Evolutionary conservation across 345 rosid species (phyloP), one percentile per base, ranked within the genome.

Genomic region (Camelina laxa): DNA sequence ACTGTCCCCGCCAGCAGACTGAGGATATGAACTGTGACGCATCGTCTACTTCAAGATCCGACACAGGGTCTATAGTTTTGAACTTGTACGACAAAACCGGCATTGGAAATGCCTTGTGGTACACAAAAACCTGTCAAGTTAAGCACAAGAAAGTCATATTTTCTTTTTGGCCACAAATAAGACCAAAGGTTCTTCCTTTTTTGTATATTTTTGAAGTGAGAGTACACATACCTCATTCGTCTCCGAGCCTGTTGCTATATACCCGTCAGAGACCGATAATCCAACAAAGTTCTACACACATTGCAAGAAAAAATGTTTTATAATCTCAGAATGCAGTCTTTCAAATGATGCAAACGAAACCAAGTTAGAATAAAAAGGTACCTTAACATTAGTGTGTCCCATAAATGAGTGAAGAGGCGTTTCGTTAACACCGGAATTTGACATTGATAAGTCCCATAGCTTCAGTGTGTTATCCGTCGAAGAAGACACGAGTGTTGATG

Each of bases 21-120:
- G 93, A 89, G 7, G 97, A 92, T 68, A 87, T 88, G 76, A 89
- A 92, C 48, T 61, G 30, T 3, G 69, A 66, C 17, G 58, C 55
- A 22, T 62, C 67, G 2, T 41, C 70, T 63, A 35, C 60, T 55
- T 92, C 97, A 0, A 82, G 87, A 38, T 92, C 85, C 0, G 96
- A 87, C n/a, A 80, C 72, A 3, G 85, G 78, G 67, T 92, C 94
- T 4, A 65, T 72, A 73, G 70, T 77, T 82, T 69, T 88, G 74
- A 90, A 92, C 86, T 86, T 95, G 85, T 73, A 87, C 4, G 96
- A 85, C 69, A 95, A 61, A 24, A 89, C 97, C 0, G 97, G 99
- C 99, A 95, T 92, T 2, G 99, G 96, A 73, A 95, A 92, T 51
- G 97, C 94, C 80, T 92, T 95, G 81, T 95, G 99, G 85, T 92